phyloP scores from a whole-genome alignment of 2,329 filamentous ascomycete genomes.

The Ophiostoma australiae region DNA sequence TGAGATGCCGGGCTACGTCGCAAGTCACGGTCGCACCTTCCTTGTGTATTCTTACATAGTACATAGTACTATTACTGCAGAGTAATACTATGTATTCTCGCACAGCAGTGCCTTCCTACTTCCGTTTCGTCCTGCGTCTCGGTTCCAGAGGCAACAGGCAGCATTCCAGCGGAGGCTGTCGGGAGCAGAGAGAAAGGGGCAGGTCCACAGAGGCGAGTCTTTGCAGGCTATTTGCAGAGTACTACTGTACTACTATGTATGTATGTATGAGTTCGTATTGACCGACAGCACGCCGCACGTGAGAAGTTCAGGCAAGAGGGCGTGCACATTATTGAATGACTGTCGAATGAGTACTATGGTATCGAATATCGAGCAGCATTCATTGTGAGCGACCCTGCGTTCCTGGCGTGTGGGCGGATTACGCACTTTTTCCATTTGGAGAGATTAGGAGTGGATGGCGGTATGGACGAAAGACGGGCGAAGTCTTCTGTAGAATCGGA shows the following conservation, averaged over 20 bases:
- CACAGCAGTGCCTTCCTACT: not conserved
- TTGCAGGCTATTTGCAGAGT: not conserved
- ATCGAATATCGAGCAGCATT: not conserved
- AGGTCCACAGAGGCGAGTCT: not conserved
- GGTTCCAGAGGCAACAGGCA: constrained; percentile 1
- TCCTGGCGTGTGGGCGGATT: not conserved
- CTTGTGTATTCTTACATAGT: not conserved
- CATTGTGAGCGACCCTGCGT: not conserved
- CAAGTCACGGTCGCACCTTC: not conserved
- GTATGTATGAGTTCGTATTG: not conserved
- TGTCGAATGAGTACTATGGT: too few relatives aligned
- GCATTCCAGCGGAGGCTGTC: not conserved
- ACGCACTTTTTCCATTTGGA: not conserved
- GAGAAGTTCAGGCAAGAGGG: not conserved
- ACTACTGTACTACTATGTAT: too few relatives aligned
- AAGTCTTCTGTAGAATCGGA: not conserved
- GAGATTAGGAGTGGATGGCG: constrained; percentile 1
- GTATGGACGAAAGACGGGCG: not conserved
- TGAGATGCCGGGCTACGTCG: not conserved
- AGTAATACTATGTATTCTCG: not conserved
- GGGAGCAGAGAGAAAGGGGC: not conserved
- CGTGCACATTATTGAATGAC: not conserved
- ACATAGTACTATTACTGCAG: too few relatives aligned
- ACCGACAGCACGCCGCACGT: not conserved
- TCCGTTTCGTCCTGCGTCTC: not conserved